These are phyloP conservation scores for Saksenaea vasiformis DNA, from an alignment of 371 early-diverging fungal species.

Conservation along the genomic window DNA sequence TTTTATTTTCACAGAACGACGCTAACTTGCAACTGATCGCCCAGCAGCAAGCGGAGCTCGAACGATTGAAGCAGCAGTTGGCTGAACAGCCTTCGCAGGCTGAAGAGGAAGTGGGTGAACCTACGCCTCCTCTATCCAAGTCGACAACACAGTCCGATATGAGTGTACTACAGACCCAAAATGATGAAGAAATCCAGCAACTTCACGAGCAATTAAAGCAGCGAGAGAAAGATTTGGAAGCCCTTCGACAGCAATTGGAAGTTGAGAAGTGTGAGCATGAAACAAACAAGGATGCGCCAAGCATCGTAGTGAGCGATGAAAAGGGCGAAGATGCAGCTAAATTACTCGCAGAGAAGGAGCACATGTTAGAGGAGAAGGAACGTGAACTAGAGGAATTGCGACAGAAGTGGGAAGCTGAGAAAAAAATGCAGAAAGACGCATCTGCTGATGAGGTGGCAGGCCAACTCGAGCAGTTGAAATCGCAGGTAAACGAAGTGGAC, in stretches of 20 bases:
- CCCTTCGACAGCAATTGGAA: constrained; percentile 27
- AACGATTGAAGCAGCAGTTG: constrained; percentile 27
- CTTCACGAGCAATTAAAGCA: constrained; percentile 23
- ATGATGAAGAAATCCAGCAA: constrained; percentile 16
- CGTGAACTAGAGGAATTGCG: constrained; percentile 20
- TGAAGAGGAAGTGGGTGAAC: constrained; percentile 7
- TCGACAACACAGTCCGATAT: constrained; percentile 21
- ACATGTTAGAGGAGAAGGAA: constrained; percentile 31
- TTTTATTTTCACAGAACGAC: constrained; percentile 31
- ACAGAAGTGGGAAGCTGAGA: constrained; percentile 16
- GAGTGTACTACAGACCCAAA: constrained; percentile 18
- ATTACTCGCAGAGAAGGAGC: constrained; percentile 12
- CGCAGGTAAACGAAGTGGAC: constrained; percentile 21
- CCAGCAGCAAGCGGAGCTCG: constrained; percentile 59
- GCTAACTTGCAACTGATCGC: constrained; percentile 46
- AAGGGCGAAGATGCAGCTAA: constrained; percentile 6
- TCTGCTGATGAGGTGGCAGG: constrained; percentile 27
- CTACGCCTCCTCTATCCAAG: constrained; percentile 12
- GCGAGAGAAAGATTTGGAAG: constrained; percentile 43
- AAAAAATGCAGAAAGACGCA: constrained; percentile 11
- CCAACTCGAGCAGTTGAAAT: constrained; percentile 38
- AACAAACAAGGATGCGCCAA: constrained; percentile 14
- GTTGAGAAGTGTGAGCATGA: constrained; percentile 25
- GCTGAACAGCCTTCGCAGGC: constrained; percentile 9
- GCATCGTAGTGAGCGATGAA: constrained; percentile 19